Percentiles rank a stretch among this genome's conserved stretches.
Conservation (phyloP, 495 filamentous ascomycete genomes). For the Cercophora samala region DNA sequence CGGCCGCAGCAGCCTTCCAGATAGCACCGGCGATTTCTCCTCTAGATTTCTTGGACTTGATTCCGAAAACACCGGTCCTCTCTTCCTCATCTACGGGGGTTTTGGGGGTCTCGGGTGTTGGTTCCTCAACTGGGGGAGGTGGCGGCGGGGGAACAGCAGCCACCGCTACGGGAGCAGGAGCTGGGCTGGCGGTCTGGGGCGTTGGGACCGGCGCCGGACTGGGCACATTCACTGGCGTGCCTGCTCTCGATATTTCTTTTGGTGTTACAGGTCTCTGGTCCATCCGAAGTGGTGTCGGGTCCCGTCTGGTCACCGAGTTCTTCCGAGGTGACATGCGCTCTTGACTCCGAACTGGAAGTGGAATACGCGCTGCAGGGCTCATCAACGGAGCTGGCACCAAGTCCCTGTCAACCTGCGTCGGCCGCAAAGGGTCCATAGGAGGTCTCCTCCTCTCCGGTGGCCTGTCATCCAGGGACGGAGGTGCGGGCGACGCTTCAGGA, state of each 20-base stretch:
- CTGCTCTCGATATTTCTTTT: conserved; percentile 25
- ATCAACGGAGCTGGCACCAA: conserved; percentile 54
- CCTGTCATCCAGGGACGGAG: conserved; percentile 37
- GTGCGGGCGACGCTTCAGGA: conserved; percentile 33
- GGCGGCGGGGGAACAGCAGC: conserved; percentile 8
- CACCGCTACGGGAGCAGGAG: background rate
- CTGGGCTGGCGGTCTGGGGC: conserved; percentile 22
- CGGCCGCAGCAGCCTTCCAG: conserved; percentile 79
- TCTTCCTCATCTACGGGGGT: conserved; percentile 45
- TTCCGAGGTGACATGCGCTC: conserved; percentile 44
- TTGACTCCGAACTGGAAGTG: conserved; percentile 43
- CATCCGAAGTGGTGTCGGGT: conserved; percentile 18
- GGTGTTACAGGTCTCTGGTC: conserved; percentile 18
- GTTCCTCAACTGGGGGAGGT: conserved; percentile 24
- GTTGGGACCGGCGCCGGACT: conserved; percentile 18
- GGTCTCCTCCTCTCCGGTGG: conserved; percentile 53
- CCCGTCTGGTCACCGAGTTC: conserved; percentile 30
- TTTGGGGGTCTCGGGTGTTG: conserved; percentile 28
- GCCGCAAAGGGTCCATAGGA: conserved; percentile 50
- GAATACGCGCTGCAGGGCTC: conserved; percentile 48
- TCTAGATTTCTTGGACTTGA: conserved; percentile 66
- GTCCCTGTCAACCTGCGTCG: conserved; percentile 40
- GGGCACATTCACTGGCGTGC: conserved; percentile 13
- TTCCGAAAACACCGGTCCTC: conserved; percentile 84
- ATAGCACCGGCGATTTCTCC: conserved; percentile 73